Conservation (phyloP, 179 eudicot genomes). For the Silene noctiflora region DNA sequence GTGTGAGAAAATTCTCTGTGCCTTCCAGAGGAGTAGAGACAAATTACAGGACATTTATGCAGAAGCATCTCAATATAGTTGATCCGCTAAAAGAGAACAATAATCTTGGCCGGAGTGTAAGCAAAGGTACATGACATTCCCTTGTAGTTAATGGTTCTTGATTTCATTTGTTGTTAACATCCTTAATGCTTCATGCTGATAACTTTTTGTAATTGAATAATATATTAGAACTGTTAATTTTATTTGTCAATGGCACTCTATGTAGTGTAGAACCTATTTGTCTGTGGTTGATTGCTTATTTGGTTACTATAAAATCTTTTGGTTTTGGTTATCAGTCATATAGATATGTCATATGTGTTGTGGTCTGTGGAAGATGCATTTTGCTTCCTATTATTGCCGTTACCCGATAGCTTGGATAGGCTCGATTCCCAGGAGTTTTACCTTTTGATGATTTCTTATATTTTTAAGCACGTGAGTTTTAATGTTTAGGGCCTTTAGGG, state of each 20-base stretch:
- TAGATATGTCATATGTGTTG: neutral
- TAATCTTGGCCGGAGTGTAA: conserved; percentile 96
- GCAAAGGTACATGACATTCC: conserved; percentile 58
- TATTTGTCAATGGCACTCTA: neutral
- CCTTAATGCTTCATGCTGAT: neutral
- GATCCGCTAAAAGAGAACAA: conserved; percentile 82
- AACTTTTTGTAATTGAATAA: neutral
- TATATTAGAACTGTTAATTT: neutral
- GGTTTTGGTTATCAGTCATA: neutral
- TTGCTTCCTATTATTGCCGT: neutral
- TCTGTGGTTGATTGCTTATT: neutral
- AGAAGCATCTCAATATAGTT: conserved; percentile 79
- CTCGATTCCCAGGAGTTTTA: neutral
- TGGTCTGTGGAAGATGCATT: neutral
- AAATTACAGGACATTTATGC: conserved; percentile 41
- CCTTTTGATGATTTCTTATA: neutral
- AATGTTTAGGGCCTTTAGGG: too few species aligned
- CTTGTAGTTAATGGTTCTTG: conserved; percentile 6
- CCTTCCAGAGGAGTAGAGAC: conserved; percentile 51
- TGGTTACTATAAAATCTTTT: too few species aligned
- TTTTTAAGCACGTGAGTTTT: too few species aligned
- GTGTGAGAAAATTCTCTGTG: conserved; percentile 56
- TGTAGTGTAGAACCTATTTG: neutral
- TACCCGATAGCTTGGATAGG: too few species aligned
- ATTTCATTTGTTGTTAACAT: neutral